Evolutionary conservation across 371 early-diverging fungal genomes (phyloP), one percentile per base, ranked within the genome.

Genomic region (Mortierella sp.): DNA sequence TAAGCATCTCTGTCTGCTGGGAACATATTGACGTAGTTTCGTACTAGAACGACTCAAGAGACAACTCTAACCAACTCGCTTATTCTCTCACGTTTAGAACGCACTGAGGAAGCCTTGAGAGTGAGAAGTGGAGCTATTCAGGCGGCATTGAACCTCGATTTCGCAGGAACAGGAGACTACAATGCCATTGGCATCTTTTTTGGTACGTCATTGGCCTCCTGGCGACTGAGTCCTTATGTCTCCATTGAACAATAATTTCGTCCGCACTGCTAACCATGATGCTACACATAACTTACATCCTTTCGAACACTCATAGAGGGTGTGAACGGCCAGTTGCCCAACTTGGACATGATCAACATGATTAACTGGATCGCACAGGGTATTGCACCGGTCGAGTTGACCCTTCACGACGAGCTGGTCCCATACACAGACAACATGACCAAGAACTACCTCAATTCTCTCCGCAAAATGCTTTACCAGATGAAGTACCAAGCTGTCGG

Each of bases 281-380:
- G 22, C 41, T 4, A 22, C 34, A 37, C 10, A 19, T 43, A 11
- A 40, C 64, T 43, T 40, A 1, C 31, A 26, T 24, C 31, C 2
- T 4, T 26, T 74, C 44, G 26, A 4, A 13, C 8, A 26, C 29
- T 58, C 26, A 22, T 87, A 93, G 96, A 95, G 88, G 98, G 98
- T 1, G 90, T 95, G 50, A 96, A 96, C 85, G 98, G 99, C 5
- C 97, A 96, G 77, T 89, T 97, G 67, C 95, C 98, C 16, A 99
- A 99, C 82, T 88, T 97, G 39, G 99, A 99, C 80, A 86, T 97
- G 70, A 90, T 97, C 73, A 95, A 95, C 66, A 78, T 73, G 2
- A 41, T 85, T 29, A 53, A 44, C 0, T 22, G 68, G 13, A 77
- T 75, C 31, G 44, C 74, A 4, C 37, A 40, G 16, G 78, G 70